Conservation (phyloP, 2,329 filamentous ascomycete species). For the Neonectria hederae region DNA sequence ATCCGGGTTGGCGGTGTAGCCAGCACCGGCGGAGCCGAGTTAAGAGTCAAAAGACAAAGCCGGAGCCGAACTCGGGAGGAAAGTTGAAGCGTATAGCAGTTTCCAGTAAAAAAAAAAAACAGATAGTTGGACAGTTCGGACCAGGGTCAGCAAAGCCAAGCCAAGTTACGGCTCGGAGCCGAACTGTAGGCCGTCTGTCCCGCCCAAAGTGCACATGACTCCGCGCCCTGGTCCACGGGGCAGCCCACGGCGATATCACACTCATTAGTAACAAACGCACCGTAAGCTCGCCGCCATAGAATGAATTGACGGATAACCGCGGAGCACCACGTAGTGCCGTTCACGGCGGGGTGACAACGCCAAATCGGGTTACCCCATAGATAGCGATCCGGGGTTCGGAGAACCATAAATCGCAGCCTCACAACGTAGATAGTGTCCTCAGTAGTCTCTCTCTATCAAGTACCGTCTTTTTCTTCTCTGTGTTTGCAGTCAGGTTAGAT, state of each 20-base stretch:
- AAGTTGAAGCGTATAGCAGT: background rate
- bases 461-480: background rate
- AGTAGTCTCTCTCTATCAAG: background rate
- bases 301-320: constrained; percentile 6
- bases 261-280: constrained; percentile 5
- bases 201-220: background rate
- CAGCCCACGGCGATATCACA: constrained; percentile 18
- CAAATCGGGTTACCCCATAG: constrained; percentile 12
- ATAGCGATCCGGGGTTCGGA: constrained; percentile 18
- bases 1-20: background rate
- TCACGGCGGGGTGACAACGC: background rate
- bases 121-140: no score
- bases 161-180: constrained; percentile 9
- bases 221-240: background rate
- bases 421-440: background rate
- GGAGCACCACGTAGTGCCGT: constrained; percentile 5
- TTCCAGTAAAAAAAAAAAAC: no score
- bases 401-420: constrained; percentile 21
- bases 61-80: background rate
- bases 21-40: background rate
- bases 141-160: background rate
- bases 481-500: background rate
- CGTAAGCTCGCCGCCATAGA: no score
- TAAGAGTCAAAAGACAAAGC: background rate
- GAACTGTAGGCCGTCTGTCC: background rate